A percentile compares a stretch with the other conserved stretches of the same genome.
These are phyloP conservation scores for Candida sithepensis DNA, from an alignment of 805 yeast genomes.

Conservation along the genomic window DNA sequence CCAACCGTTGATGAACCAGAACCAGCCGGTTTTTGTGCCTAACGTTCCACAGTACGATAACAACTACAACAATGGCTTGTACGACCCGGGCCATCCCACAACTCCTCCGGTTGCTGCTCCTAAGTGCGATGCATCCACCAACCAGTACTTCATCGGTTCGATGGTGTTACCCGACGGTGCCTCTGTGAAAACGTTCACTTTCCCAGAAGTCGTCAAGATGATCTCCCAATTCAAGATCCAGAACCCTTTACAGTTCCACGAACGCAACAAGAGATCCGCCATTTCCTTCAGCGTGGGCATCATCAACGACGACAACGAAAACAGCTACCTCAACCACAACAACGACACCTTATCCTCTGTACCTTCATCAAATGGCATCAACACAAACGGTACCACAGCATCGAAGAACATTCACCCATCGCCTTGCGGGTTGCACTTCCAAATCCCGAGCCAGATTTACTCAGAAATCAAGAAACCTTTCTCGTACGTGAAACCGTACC, in stretches of 20 bases:
- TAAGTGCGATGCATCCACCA: conserved; percentile 53
- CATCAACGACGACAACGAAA: conserved; percentile 33
- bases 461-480: conserved; percentile 72
- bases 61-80: conserved; percentile 1
- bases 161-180: conserved; percentile 22
- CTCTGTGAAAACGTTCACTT: conserved; percentile 39
- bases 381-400: too few relatives aligned
- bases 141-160: conserved; percentile 66
- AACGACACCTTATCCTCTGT: not conserved
- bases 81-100: too few relatives aligned
- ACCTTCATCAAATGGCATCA: not conserved
- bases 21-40: conserved; percentile 7
- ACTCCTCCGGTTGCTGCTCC: too few relatives aligned
- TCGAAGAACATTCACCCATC: not conserved
- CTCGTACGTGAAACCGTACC: conserved; percentile 88
- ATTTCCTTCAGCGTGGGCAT: conserved; percentile 49
- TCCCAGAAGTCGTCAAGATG: conserved; percentile 57
- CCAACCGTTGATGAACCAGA: conserved; percentile 23
- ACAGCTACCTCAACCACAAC: conserved; percentile 8
- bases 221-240: conserved; percentile 36
- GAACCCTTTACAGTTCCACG: conserved; percentile 39
- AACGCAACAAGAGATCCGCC: conserved; percentile 32
- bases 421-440: conserved; percentile 41
- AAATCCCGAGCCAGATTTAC: conserved; percentile 78
- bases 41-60: not conserved